These are phyloP conservation scores for Phytophthora sansomeana DNA, from an alignment of 352 stramenopile genomes.

Conservation along the genomic window DNA sequence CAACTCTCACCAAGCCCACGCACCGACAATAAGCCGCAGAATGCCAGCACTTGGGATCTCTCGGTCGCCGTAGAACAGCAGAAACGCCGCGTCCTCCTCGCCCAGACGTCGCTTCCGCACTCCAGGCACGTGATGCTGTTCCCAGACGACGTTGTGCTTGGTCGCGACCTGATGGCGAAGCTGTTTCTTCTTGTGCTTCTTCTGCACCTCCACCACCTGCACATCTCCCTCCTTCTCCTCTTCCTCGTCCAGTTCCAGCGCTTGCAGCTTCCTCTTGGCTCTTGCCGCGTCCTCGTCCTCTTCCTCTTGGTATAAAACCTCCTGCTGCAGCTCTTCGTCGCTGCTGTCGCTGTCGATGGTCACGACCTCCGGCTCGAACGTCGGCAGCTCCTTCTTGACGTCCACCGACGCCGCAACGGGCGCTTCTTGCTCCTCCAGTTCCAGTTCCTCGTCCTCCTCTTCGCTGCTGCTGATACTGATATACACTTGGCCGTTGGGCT, in stretches of 20 bases:
- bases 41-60: conserved; percentile 55
- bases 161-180: conserved; percentile 13
- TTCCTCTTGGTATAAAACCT: conserved; percentile 22
- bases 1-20: conserved; percentile 21
- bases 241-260: conserved; percentile 32
- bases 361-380: conserved; percentile 29
- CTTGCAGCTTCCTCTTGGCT: conserved; percentile 37
- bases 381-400: conserved; percentile 16
- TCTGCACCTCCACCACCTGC: neutral
- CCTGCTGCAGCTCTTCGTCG: conserved; percentile 14
- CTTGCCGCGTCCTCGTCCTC: conserved; percentile 37
- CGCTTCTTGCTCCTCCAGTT: neutral
- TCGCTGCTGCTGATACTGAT: conserved; percentile 64
- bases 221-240: conserved; percentile 28
- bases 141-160: conserved; percentile 11
- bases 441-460: conserved; percentile 14
- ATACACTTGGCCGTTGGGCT: conserved; percentile 59
- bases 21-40: conserved; percentile 68
- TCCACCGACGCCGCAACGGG: neutral
- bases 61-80: conserved; percentile 72
- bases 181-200: conserved; percentile 32
- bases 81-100: conserved; percentile 71
- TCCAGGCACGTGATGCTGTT: conserved; percentile 14
- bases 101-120: conserved; percentile 49
- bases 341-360: conserved; percentile 48